Conservation (phyloP, 495 filamentous ascomycete genomes). For the Astrocystis sublimbata region DNA sequence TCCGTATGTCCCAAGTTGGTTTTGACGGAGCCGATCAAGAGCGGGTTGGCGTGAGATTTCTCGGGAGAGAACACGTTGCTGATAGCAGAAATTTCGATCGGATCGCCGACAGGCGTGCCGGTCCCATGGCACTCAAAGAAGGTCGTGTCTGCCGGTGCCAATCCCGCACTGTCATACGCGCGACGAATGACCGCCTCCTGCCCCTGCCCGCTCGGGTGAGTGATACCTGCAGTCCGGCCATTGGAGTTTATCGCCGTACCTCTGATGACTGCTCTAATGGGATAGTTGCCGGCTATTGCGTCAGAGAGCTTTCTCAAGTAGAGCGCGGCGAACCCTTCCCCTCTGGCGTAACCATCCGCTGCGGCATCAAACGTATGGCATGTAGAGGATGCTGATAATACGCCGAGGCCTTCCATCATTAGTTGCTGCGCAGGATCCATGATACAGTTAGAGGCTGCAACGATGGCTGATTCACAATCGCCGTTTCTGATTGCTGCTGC, state of each 20-base stretch:
- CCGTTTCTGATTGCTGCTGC: conserved; percentile 51
- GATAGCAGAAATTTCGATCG: conserved; percentile 52
- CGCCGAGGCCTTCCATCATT: conserved; percentile 23
- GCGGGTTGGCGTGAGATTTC: conserved; percentile 34
- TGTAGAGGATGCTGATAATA: conserved; percentile 27
- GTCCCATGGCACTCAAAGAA: conserved; percentile 59
- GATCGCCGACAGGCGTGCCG: conserved; percentile 60
- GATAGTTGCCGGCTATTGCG: conserved; percentile 54
- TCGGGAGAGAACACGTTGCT: conserved; percentile 42
- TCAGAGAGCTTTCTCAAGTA: conserved; percentile 57
- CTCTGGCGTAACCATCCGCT: conserved; percentile 66
- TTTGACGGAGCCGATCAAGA: conserved; percentile 41
- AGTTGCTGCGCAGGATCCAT: conserved; percentile 39
- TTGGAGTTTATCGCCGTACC: not conserved
- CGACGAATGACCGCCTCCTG: conserved; percentile 2
- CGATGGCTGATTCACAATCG: conserved; percentile 51
- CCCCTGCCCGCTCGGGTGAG: not conserved
- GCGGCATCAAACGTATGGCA: conserved; percentile 48
- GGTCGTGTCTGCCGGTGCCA: conserved; percentile 38
- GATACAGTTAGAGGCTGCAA: conserved; percentile 47
- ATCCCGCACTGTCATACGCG: not conserved
- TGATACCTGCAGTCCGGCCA: conserved; percentile 3
- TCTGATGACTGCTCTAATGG: conserved; percentile 41
- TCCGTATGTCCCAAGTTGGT: conserved; percentile 49
- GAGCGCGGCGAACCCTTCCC: conserved; percentile 55